Evolutionary conservation across 805 yeast genomes (phyloP).

Genomic region (Spathaspora hagerdaliae): DNA sequence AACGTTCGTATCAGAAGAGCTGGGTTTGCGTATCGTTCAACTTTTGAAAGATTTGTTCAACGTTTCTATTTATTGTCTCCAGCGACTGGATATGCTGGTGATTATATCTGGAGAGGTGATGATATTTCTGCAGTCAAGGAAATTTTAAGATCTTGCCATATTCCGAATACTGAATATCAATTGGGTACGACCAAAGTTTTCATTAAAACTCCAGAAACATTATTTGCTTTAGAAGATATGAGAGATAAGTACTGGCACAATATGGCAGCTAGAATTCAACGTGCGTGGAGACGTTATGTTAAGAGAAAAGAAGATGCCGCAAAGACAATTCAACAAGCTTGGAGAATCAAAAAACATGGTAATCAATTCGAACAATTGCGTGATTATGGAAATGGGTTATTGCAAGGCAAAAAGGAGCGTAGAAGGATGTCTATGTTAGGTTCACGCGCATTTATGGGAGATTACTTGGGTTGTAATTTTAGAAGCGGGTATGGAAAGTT

Average conservation of each 20-base stretch:
- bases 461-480: conserved; percentile 82
- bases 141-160: conserved; percentile 52
- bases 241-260: conserved; percentile 97
- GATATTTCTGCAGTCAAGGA: conserved; percentile 48
- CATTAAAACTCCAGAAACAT: conserved; percentile 93
- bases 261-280: conserved; percentile 96
- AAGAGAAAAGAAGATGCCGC: conserved; percentile 86
- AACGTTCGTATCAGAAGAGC: conserved; percentile 97
- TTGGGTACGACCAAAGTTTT: conserved; percentile 89
- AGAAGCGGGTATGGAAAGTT: conserved; percentile 68
- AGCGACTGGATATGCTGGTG: conserved; percentile 88
- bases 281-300: conserved; percentile 89
- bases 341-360: conserved; percentile 78
- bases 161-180: conserved; percentile 81
- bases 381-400: conserved; percentile 72
- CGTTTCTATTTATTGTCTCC: conserved; percentile 85
- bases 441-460: conserved; percentile 89
- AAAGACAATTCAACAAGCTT: conserved; percentile 69
- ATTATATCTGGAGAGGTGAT: conserved; percentile 57
- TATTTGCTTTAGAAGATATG: conserved; percentile 93
- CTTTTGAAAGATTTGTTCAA: conserved; percentile 94
- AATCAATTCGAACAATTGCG: conserved; percentile 80
- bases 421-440: conserved; percentile 85
- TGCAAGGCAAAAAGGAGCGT: conserved; percentile 80
- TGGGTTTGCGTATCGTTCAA: conserved; percentile 96